Conservation (phyloP, 1,284 basidiomycete species). For the Agaricales sp. region DNA sequence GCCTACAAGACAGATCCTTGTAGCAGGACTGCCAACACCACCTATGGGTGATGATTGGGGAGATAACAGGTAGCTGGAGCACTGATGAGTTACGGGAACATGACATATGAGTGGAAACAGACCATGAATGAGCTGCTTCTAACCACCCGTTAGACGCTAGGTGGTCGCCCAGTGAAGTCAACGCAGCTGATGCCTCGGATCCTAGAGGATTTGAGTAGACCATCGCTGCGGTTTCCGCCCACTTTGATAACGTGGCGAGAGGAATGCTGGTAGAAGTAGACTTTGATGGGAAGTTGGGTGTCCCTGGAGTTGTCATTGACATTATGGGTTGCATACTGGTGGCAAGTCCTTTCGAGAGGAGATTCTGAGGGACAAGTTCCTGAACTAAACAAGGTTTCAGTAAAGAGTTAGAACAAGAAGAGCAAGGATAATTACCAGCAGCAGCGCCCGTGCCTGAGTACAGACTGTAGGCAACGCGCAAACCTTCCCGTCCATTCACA, state of each 20-base stretch:
- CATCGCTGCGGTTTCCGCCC: slow-evolving; percentile 84
- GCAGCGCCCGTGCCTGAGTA: slow-evolving; percentile 77
- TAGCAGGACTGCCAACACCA: slow-evolving; percentile 50
- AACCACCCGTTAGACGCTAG: slow-evolving; percentile 63
- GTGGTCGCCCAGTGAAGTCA: slow-evolving; percentile 84
- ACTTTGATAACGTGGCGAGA: slow-evolving; percentile 53
- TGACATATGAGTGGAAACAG: slow-evolving; percentile 12
- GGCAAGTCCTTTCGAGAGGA: slow-evolving; percentile 27
- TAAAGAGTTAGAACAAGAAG: not conserved
- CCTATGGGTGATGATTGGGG: slow-evolving; percentile 74
- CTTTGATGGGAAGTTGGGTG: slow-evolving; percentile 48
- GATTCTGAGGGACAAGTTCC: slow-evolving; percentile 58
- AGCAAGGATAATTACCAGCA: slow-evolving; percentile 41
- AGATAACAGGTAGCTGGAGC: slow-evolving; percentile 75
- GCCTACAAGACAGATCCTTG: slow-evolving; percentile 60
- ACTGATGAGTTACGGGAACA: slow-evolving; percentile 8
- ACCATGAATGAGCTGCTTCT: slow-evolving; percentile 92
- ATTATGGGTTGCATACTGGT: slow-evolving; percentile 27
- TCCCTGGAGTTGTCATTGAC: slow-evolving; percentile 45
- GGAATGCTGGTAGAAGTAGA: slow-evolving; percentile 36
- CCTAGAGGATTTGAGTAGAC: slow-evolving; percentile 69
- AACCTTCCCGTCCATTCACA: slow-evolving; percentile 50
- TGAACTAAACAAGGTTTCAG: slow-evolving; percentile 42
- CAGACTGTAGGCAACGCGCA: slow-evolving; percentile 79
- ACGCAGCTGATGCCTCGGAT: slow-evolving; percentile 55